These are phyloP conservation scores for Globisporangium uncinulatum DNA, from an alignment of 352 stramenopile genomes.

Conservation along the genomic window DNA sequence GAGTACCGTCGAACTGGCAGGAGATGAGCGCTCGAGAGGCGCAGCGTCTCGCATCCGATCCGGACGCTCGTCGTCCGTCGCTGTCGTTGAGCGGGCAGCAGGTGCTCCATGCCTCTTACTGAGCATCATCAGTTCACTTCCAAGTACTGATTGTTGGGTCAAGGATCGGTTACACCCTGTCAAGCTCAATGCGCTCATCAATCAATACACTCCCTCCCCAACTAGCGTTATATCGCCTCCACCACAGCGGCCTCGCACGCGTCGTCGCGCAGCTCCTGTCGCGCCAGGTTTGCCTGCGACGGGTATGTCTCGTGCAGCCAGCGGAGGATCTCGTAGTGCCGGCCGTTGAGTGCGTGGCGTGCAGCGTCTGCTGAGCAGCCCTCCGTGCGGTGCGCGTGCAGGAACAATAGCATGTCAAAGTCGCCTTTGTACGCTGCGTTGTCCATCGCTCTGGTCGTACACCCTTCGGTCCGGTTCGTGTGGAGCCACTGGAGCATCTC, in stretches of 20 bases:
- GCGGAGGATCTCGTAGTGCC: slow-evolving; percentile 11
- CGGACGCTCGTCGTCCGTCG: too few relatives aligned
- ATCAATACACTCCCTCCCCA: too few relatives aligned
- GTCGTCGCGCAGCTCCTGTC: neutral
- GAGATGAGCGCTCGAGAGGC: too few relatives aligned
- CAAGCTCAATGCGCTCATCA: too few relatives aligned
- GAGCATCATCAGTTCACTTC: too few relatives aligned
- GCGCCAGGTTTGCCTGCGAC: neutral
- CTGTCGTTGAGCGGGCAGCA: too few relatives aligned
- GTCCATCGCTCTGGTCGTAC: slow-evolving; percentile 22
- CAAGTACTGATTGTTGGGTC: too few relatives aligned
- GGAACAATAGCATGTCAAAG: slow-evolving; percentile 19
- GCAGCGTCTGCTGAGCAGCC: slow-evolving; percentile 6
- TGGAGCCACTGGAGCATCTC: slow-evolving; percentile 15
- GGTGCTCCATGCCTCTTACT: too few relatives aligned
- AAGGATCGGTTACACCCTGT: too few relatives aligned
- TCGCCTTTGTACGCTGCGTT: slow-evolving; percentile 18
- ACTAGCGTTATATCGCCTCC: neutral
- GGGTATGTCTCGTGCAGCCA: slow-evolving; percentile 9
- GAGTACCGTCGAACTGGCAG: slow-evolving; percentile 6
- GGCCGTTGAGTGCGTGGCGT: slow-evolving; percentile 8
- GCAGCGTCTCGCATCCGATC: too few relatives aligned
- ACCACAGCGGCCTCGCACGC: slow-evolving; percentile 2
- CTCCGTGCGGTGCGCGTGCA: slow-evolving; percentile 13
- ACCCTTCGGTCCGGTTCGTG: slow-evolving; percentile 13